Base-by-base conservation (phyloP, 768 basidiomycete species). In the Dentipellis sp. region DNA sequence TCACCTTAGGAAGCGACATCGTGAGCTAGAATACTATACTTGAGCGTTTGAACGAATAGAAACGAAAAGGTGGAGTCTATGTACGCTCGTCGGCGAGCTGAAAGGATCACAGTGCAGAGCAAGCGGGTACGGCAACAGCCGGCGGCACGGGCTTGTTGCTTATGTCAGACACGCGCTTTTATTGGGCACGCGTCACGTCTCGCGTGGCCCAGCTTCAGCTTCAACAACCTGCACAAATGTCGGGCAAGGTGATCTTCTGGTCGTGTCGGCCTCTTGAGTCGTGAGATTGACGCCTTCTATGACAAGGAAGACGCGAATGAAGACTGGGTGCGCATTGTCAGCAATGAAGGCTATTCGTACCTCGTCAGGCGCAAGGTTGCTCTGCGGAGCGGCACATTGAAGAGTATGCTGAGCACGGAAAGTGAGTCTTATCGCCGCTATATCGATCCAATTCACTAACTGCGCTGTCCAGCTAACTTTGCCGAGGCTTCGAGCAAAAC, bases 271-370 rank as follows among this genome's bases (percentile, higher is more conserved):
- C 1, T 42, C 16, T 7, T 1, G 14, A 42, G 6, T 4, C 19
- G 12, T 6, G 1, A 7, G 10, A 42, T 19, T 42, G 40, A 42
- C 40, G 10, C n/a, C 3, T 14, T 50, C 23, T 22, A 50, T n/a
- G 29, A 50, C 11, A 50, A 50, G 23, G 16, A 14, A 34, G 48
- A 50, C 6, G 19, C 48, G 1, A 69, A 73, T 19, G 70, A 75
- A 10, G 82, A 82, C 55, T 94, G 89, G 89, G 82, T 93, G 35
- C 78, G 86, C 38, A 75, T 93, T 10, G 79, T 79, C 42, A 90
- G 86, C 68, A 76, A 74, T 1, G 92, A 95, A 61, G 91, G 91
- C 0, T 91, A 83, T 67, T 79, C 84, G 1, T 95, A 86, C 68
- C 78, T 95, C 55, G 77, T 94, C 51, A 79, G 77, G 52, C 79